A percentile compares a stretch with the other conserved stretches of the same genome.
Conservation (phyloP, 768 basidiomycete genomes). For the Coprinellus aureogranulatus region DNA sequence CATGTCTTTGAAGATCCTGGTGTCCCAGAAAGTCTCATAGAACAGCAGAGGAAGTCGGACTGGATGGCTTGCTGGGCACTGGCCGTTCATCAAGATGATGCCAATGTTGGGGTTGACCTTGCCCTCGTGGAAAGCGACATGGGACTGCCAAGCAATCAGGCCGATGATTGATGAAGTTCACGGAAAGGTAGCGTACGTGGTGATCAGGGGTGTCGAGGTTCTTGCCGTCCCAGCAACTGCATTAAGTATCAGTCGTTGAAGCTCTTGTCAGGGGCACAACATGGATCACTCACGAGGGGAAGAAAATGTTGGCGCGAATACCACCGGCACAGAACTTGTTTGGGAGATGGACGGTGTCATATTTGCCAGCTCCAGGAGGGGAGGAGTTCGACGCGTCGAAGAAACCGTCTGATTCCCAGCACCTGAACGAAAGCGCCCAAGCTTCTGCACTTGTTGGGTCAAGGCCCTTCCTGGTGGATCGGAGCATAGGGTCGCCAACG, state of each 20-base stretch:
- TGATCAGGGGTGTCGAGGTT: constrained; percentile 11
- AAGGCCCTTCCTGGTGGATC: constrained; percentile 3
- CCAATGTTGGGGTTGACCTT: constrained; percentile 4
- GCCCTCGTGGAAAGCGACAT: constrained; percentile 10
- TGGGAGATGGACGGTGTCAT: constrained; percentile 11
- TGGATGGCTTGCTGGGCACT: constrained; percentile 82
- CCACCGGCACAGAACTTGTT: constrained; percentile 9
- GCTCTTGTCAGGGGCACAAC: too few relatives aligned
- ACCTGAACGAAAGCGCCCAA: constrained; percentile 8
- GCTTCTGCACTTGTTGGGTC: constrained; percentile 8
- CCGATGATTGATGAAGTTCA: background rate
- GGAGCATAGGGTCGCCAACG: constrained; percentile 12
- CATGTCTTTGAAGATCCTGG: constrained; percentile 5
- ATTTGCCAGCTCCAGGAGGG: constrained; percentile 10
- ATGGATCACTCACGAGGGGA: constrained; percentile 11
- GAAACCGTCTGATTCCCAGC: constrained; percentile 12
- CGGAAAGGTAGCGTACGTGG: background rate
- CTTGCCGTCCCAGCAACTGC: constrained; percentile 11
- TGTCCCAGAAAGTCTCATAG: constrained; percentile 12
- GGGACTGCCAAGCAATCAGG: background rate
- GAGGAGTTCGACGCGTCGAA: constrained; percentile 12
- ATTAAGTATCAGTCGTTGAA: background rate
- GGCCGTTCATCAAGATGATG: constrained; percentile 74
- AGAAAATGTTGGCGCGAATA: constrained; percentile 13
- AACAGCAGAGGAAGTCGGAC: constrained; percentile 11